These are phyloP conservation scores for Tuber borchii DNA, from an alignment of 495 filamentous ascomycete genomes.

Conservation along the genomic window DNA sequence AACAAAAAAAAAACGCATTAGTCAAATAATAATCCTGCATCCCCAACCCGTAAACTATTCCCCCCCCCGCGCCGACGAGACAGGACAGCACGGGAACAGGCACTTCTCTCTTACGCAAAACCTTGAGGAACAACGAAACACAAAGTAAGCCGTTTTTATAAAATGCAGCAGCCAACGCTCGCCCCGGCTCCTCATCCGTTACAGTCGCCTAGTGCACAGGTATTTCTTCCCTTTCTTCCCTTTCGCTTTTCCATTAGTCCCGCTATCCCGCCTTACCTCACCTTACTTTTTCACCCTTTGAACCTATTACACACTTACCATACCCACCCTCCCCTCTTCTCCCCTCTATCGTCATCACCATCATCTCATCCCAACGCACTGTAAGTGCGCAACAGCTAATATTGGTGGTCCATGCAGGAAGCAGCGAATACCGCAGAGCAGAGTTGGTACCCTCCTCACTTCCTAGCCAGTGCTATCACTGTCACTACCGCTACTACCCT, in stretches of 20 bases:
- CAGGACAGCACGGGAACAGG: background rate
- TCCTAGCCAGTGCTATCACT: background rate
- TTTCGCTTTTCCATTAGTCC: background rate
- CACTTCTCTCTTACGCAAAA: background rate
- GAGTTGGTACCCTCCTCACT: slow-evolving; percentile 40
- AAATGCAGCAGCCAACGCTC: slow-evolving; percentile 41
- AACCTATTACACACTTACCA: slow-evolving; percentile 11
- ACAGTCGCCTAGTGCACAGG: slow-evolving; percentile 36
- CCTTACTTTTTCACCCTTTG: background rate
- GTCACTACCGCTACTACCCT: background rate
- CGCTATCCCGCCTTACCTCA: background rate
- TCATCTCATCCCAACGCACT: slow-evolving; percentile 15
- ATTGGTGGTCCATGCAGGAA: slow-evolving; percentile 29
- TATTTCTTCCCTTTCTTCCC: slow-evolving; percentile 12
- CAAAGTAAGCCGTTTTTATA: slow-evolving; percentile 4
- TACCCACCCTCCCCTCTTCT: slow-evolving; percentile 9
- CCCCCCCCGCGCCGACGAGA: background rate
- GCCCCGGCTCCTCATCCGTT: slow-evolving; percentile 40
- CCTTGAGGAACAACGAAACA: background rate
- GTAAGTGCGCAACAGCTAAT: slow-evolving; percentile 8
- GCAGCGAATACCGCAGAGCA: slow-evolving; percentile 39
- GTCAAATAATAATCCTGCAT: slow-evolving; percentile 4
- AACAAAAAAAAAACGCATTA: background rate
- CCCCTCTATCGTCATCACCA: slow-evolving; percentile 10
- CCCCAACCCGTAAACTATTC: background rate